phyloP scores from a whole-genome alignment of 2,329 filamentous ascomycete species.

The Colletotrichum eremochloae region DNA sequence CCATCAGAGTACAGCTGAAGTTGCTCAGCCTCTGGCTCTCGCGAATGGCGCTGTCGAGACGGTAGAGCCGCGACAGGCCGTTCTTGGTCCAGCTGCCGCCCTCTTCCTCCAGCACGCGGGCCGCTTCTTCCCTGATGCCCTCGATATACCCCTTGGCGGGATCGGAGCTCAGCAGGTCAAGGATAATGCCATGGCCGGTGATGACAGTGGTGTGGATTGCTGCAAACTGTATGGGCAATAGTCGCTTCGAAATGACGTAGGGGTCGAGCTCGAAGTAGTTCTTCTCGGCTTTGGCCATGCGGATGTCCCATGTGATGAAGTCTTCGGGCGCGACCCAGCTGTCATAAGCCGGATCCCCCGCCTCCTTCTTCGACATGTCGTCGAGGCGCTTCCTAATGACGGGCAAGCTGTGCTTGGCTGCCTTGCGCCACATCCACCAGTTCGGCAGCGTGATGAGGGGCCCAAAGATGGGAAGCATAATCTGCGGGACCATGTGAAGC shows the following conservation, averaged over 20 bases:
- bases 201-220: constrained; percentile 70
- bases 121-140: constrained; percentile 59
- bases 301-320: constrained; percentile 70
- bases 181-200: constrained; percentile 61
- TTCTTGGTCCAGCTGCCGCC: constrained; percentile 61
- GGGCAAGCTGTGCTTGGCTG: constrained; percentile 58
- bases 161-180: constrained; percentile 61
- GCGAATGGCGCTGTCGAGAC: constrained; percentile 65
- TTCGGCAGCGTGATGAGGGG: constrained; percentile 60
- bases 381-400: constrained; percentile 63
- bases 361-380: constrained; percentile 58
- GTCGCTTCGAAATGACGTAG: constrained; percentile 61
- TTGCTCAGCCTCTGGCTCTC: constrained; percentile 65
- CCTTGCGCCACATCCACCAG: constrained; percentile 60
- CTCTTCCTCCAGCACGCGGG: constrained; percentile 50
- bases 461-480: constrained; percentile 64
- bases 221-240: constrained; percentile 70
- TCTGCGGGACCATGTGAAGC: constrained; percentile 60
- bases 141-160: constrained; percentile 53
- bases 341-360: constrained; percentile 56
- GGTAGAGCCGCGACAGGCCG: constrained; percentile 57
- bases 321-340: constrained; percentile 64
- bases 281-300: constrained; percentile 61
- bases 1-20: constrained; percentile 60
- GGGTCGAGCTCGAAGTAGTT: constrained; percentile 60